Evolutionary conservation across 1,139 yeast species (phyloP).

Genomic region (Spencermartinsiella ligniputridi): DNA sequence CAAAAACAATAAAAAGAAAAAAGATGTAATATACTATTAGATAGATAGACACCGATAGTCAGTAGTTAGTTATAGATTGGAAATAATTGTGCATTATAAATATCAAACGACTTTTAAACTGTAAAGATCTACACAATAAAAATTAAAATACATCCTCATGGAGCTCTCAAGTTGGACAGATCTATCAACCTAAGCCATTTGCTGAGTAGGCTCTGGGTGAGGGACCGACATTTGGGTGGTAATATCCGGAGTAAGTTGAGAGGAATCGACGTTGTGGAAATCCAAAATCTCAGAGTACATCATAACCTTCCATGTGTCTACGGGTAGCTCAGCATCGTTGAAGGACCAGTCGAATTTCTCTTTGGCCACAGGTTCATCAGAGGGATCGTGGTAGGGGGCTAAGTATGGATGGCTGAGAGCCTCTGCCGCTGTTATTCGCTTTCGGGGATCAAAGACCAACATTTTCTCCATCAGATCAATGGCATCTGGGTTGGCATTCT

Average conservation of each 20-base stretch:
- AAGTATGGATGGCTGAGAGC: constrained; percentile 88
- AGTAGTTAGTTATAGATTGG: too few species aligned
- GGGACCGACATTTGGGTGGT: background rate
- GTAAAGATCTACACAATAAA: too few species aligned
- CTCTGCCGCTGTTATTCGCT: constrained; percentile 87
- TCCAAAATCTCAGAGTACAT: constrained; percentile 96
- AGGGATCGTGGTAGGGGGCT: constrained; percentile 97
- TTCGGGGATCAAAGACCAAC: constrained; percentile 92
- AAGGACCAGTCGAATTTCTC: constrained; percentile 97
- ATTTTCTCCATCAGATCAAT: constrained; percentile 82
- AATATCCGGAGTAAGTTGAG: constrained; percentile 5
- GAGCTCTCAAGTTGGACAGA: too few species aligned
- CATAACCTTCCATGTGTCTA: constrained; percentile 98
- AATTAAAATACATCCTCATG: too few species aligned
- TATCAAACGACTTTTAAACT: too few species aligned
- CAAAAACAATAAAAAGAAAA: background rate
- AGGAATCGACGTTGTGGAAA: constrained; percentile 71
- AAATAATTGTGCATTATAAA: too few species aligned
- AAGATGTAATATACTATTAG: background rate
- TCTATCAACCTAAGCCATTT: background rate
- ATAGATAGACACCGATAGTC: background rate
- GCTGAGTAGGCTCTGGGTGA: constrained; percentile 3
- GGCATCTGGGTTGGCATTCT: constrained; percentile 83
- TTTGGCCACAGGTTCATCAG: constrained; percentile 94
- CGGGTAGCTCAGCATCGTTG: constrained; percentile 96